Percentiles rank a stretch among this genome's conserved stretches.
These are phyloP conservation scores for Chloromonas sp. DNA, from an alignment of 163 green algal genomes.

Conservation along the genomic window DNA sequence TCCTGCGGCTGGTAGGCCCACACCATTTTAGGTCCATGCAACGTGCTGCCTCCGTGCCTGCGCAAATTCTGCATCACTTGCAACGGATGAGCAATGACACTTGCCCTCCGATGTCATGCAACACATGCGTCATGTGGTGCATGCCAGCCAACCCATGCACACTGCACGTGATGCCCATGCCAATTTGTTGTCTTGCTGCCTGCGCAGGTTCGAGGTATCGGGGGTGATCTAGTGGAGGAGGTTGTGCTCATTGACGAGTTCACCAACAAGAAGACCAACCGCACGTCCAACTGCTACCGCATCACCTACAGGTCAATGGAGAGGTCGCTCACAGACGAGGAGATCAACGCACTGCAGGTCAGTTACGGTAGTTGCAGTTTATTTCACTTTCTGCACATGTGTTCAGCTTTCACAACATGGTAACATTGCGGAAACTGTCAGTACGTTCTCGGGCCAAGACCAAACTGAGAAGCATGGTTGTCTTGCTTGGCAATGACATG, in stretches of 20 bases:
- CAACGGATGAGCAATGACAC: too few relatives aligned
- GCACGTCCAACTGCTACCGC: conserved; percentile 91
- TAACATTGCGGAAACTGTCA: neutral
- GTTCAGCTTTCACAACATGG: neutral
- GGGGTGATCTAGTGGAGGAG: conserved; percentile 93
- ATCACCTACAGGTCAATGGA: conserved; percentile 96
- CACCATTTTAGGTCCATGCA: too few relatives aligned
- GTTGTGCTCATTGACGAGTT: conserved; percentile 90
- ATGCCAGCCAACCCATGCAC: too few relatives aligned
- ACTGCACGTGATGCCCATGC: neutral
- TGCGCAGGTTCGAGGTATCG: conserved; percentile 45
- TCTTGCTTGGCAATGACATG: neutral
- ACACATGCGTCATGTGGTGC: too few relatives aligned
- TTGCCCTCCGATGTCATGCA: too few relatives aligned
- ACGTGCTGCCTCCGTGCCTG: too few relatives aligned
- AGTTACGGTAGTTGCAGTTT: neutral
- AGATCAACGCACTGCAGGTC: conserved; percentile 94
- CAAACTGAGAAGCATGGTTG: neutral
- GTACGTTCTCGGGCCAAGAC: neutral
- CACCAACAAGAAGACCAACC: conserved; percentile 86
- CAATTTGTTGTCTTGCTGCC: neutral
- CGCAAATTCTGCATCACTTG: too few relatives aligned
- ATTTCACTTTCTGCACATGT: neutral
- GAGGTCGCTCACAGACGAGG: conserved; percentile 92
- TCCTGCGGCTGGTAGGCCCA: too few relatives aligned